Evolutionary conservation across 2,329 filamentous ascomycete genomes (phyloP).

Genomic region (Chaetomiaceae sp.): DNA sequence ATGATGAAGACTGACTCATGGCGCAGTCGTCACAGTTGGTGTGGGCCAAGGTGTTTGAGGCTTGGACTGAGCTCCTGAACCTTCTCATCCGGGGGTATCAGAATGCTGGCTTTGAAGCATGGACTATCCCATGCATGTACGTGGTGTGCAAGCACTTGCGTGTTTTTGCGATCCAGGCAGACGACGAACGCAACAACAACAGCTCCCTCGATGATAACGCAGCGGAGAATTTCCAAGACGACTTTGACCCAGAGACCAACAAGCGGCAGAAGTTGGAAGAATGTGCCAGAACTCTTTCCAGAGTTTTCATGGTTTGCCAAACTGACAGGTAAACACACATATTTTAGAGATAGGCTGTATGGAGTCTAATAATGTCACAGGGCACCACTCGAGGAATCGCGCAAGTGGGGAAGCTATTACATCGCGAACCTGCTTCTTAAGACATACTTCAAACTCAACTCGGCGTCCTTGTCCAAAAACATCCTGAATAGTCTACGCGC

Average conservation of each 20-base stretch:
- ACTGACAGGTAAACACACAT: constrained; percentile 68
- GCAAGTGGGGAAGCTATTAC: constrained; percentile 98
- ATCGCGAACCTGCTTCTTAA: constrained; percentile 95
- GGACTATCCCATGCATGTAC: constrained; percentile 91
- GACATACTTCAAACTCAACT: constrained; percentile 95
- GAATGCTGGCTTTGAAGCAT: constrained; percentile 70
- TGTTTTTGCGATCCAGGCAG: constrained; percentile 85
- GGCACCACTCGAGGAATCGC: constrained; percentile 77
- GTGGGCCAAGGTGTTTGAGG: constrained; percentile 78
- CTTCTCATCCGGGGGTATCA: constrained; percentile 77
- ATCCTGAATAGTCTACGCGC: constrained; percentile 80
- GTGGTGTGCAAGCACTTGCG: constrained; percentile 80
- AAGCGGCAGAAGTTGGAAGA: constrained; percentile 86
- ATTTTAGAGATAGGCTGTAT: background rate
- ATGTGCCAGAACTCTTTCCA: constrained; percentile 83
- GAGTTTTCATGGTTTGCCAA: constrained; percentile 85
- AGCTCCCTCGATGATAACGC: constrained; percentile 34
- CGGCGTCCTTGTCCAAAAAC: constrained; percentile 82
- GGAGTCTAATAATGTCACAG: constrained; percentile 41
- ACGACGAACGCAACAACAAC: constrained; percentile 56
- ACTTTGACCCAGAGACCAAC: constrained; percentile 70
- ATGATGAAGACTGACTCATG: background rate
- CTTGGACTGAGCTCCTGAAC: constrained; percentile 82
- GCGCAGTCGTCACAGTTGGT: constrained; percentile 41
- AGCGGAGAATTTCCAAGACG: constrained; percentile 63